phyloP scores from a whole-genome alignment of 306 rosid species.

The Trichosanthes cucumerina region DNA sequence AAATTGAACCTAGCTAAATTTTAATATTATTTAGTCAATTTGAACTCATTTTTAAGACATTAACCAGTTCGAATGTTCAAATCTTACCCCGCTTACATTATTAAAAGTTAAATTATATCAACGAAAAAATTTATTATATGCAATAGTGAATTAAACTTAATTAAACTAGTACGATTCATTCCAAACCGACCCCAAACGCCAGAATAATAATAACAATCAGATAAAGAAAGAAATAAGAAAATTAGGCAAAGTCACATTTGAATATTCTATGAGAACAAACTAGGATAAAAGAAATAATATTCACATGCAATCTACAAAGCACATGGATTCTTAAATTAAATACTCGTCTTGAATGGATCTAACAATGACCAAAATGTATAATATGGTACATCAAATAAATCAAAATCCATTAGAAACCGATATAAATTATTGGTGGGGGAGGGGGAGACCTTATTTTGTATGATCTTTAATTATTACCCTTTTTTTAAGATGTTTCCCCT shows the following conservation, averaged over 20 bases:
- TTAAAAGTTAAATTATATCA: too few relatives aligned
- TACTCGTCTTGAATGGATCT: not conserved
- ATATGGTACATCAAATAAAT: not conserved
- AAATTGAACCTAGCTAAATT: too few relatives aligned
- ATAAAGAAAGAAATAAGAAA: not conserved
- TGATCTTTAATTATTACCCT: not conserved
- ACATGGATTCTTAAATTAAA: not conserved
- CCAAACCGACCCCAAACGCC: too few relatives aligned
- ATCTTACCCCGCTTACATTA: too few relatives aligned
- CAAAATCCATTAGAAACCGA: not conserved
- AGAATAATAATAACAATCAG: not conserved
- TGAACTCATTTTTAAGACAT: too few relatives aligned
- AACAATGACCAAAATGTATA: not conserved
- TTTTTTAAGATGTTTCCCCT: not conserved
- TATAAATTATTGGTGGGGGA: not conserved
- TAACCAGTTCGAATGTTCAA: too few relatives aligned
- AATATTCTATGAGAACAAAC: not conserved
- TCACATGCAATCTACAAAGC: not conserved
- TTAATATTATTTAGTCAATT: too few relatives aligned
- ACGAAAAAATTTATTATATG: too few relatives aligned
- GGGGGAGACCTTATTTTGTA: not conserved
- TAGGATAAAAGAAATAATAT: not conserved
- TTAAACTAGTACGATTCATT: too few relatives aligned
- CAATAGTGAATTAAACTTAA: too few relatives aligned
- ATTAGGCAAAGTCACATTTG: not conserved